Evolutionary conservation across 192 early-diverging fungal genomes (phyloP).

Genomic region (Helicostylum pulchrum): DNA sequence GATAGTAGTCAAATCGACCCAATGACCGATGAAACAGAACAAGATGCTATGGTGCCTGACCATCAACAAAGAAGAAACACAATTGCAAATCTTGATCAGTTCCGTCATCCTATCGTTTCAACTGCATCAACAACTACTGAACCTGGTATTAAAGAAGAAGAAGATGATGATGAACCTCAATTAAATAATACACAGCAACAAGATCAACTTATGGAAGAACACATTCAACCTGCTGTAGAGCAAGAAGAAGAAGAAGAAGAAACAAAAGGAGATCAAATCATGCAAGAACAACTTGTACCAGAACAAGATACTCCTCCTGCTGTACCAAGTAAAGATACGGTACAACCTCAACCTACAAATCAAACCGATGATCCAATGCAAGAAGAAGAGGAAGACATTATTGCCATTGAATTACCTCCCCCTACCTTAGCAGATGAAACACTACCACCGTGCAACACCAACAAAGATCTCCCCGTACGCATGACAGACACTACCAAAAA

Average conservation of each 20-base stretch:
- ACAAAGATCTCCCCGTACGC: background rate
- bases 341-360: background rate
- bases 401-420: no score
- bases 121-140: no score
- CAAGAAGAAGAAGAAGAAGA: background rate
- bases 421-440: background rate
- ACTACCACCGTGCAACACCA: background rate
- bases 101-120: background rate
- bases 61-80: constrained; percentile 10
- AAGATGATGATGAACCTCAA: background rate
- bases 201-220: no score
- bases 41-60: background rate
- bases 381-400: no score
- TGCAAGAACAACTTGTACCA: background rate
- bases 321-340: no score
- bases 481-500: background rate
- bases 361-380: background rate
- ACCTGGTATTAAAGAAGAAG: constrained; percentile 2
- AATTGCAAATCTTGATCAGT: background rate
- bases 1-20: background rate
- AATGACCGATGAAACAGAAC: constrained; percentile 2
- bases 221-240: no score
- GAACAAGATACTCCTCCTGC: no score
- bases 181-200: no score
- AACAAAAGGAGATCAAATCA: background rate